phyloP scores from a whole-genome alignment of 2,329 filamentous ascomycete genomes.

The Pseudopithomyces chartarum region DNA sequence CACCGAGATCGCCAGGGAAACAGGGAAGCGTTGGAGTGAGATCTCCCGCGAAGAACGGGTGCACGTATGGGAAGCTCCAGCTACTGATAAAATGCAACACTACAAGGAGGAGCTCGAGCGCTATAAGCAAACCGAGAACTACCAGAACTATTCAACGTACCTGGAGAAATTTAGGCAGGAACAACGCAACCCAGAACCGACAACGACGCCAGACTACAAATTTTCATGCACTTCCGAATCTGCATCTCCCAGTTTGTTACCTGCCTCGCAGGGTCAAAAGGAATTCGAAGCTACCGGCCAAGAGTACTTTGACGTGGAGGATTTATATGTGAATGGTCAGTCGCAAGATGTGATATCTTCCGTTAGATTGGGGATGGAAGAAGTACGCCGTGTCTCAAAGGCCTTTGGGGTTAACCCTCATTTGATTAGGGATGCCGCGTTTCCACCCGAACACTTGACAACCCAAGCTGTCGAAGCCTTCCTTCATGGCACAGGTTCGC shows the following conservation, averaged over 20 bases:
- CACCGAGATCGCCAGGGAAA: constrained; percentile 10
- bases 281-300: no score
- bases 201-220: neutral
- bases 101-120: neutral
- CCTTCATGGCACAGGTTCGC: constrained; percentile 9
- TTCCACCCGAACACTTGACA: constrained; percentile 6
- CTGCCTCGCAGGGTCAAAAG: no score
- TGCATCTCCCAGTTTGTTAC: neutral
- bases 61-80: neutral
- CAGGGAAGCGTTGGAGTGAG: constrained; percentile 9
- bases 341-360: neutral
- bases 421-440: constrained; percentile 1
- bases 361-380: neutral
- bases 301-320: neutral
- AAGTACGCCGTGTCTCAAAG: constrained; percentile 6
- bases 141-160: constrained; percentile 6
- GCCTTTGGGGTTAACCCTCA: constrained; percentile 2
- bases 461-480: constrained; percentile 10
- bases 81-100: neutral
- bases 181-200: neutral
- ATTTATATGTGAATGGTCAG: neutral
- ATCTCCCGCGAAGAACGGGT: neutral
- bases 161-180: constrained; percentile 7
- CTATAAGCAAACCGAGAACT: constrained; percentile 9
- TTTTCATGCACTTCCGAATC: neutral